Base-by-base conservation (phyloP, 371 early-diverging fungal genomes). In the Haplosporangium sp. region DNA sequence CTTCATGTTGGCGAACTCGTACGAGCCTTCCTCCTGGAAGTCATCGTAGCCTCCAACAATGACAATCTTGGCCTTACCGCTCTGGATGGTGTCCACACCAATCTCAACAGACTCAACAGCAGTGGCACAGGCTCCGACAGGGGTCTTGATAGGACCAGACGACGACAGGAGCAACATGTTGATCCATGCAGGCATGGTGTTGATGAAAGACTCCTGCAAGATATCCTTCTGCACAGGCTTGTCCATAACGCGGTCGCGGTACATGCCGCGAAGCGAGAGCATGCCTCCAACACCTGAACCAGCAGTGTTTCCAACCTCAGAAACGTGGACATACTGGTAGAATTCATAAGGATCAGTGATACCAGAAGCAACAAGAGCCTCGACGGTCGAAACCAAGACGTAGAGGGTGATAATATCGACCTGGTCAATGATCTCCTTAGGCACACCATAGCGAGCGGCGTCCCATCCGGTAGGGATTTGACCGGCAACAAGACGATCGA, bases 1-100 rank as follows among this genome's bases (percentile, higher is more conserved):
- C 89, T 96, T 95, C 97, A 97, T 98, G 88, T 96, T 95, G 72
- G 95, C 96, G 84, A 98, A 97, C 86, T 98, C 98, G 69, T 92
- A 93, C 42, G 94, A 93, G 45, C 95, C 94, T 73, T 98, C 96
- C 81, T 96, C 97, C 59, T 92, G 92, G 84, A 95, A 94, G 67
- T 96, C 96, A 80, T 98, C 98, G 70, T 92, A 94, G 16, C 94
- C 96, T 83, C 98, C 98, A 58, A 95, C 97, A 67, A 98, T 83
- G 82, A 97, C 94, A 64, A 98, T 91, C 85, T 95, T 94, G 56
- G 98, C 98, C 84, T 96, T 96, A 67, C 97, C 98, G 37, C 87
- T 86, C 67, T 93, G 81, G 58, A 98, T 95, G 46, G 95, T 92
- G 55, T 98, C 97, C 29, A 94, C 92, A 64, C 94, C 98, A 65